phyloP scores from a whole-genome alignment of 2,329 filamentous ascomycete species.

The Keithomyces neogunnii region DNA sequence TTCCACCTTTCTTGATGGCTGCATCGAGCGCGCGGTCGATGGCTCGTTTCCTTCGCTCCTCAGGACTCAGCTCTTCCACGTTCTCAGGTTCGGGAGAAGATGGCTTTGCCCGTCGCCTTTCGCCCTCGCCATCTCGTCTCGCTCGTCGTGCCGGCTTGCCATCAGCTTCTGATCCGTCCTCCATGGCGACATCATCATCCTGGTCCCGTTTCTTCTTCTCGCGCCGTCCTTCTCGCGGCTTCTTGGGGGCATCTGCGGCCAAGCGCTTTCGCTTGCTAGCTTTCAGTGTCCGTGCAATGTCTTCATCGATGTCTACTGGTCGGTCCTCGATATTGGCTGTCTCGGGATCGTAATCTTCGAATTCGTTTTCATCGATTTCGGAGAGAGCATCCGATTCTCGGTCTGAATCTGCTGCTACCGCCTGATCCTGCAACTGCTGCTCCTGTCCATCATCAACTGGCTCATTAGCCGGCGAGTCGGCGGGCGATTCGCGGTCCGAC shows the following conservation, averaged over 20 bases:
- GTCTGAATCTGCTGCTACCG: conserved; percentile 37
- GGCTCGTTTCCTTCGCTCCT: conserved; percentile 74
- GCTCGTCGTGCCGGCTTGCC: conserved; percentile 38
- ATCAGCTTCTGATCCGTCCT: conserved; percentile 38
- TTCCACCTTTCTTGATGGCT: conserved; percentile 68
- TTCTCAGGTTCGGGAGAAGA: conserved; percentile 53
- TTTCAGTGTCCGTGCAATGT: conserved; percentile 54
- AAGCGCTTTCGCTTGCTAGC: conserved; percentile 57
- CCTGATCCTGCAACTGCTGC: conserved; percentile 31
- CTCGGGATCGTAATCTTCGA: conserved; percentile 60
- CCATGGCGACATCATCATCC: conserved; percentile 39
- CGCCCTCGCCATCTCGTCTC: conserved; percentile 35
- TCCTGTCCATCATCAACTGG: conserved; percentile 33
- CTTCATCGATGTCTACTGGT: conserved; percentile 60
- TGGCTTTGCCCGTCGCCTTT: conserved; percentile 36
- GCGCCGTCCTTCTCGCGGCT: conserved; percentile 64
- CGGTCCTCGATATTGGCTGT: conserved; percentile 55
- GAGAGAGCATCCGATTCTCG: conserved; percentile 53
- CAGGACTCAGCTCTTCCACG: conserved; percentile 72
- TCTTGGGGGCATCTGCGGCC: conserved; percentile 57
- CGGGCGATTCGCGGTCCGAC: conserved; percentile 39
- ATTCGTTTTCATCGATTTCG: conserved; percentile 62
- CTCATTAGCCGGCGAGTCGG: conserved; percentile 27
- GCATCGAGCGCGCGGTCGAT: conserved; percentile 84
- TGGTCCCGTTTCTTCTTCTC: conserved; percentile 53